Base-by-base conservation (phyloP, 164 flowering plant species). In the Macadamia integrifolia region DNA sequence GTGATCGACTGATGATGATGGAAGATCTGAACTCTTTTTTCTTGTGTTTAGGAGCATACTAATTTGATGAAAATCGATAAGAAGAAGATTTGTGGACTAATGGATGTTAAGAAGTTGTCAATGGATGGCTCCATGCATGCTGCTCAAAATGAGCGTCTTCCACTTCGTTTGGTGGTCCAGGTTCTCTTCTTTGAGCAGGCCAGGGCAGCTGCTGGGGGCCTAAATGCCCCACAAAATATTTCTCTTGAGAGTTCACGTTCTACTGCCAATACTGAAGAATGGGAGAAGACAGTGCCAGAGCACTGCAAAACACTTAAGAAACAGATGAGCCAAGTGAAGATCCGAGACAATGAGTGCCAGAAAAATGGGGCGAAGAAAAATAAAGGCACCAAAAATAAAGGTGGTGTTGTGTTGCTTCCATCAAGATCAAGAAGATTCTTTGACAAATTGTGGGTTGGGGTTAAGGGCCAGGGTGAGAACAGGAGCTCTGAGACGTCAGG, bases 111-210 rank as follows among this genome's bases (percentile, higher is more conserved):
- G 76, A 90, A 81, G 70, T 75, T 92, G 66, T 82, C 93, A 5
- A 74, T 70, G 72, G 87, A 86, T 11, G 90, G 87, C 7, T 82
- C 88, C 9, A 84, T 83, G 84, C 91, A 90, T 74, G 97, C 97
- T 8, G 97, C 92, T 29, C 97, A 92, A 75, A 90, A 87, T 29
- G 97, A 92, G 40, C 75, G 84, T n/a, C 91, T 92, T 49, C 96
- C 96, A 6, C 91, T 92, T 15, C 85, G 98, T 6, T 82, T 86
- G 18, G 91, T 92, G 2, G 98, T 92, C 17, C 96, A 92, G 77
- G 94, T 90, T 43, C 87, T 92, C 50, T 92, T 72, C 61, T 86
- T 84, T 57, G 97, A 88, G 81, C 98, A 92, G 84, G 76, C 84
- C 14, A 80, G 86, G 62, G 80, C 85, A 6, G 76, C 88, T 28